Base-by-base conservation (phyloP, 1,139 yeast genomes). In the Meyerozyma elateridarum region DNA sequence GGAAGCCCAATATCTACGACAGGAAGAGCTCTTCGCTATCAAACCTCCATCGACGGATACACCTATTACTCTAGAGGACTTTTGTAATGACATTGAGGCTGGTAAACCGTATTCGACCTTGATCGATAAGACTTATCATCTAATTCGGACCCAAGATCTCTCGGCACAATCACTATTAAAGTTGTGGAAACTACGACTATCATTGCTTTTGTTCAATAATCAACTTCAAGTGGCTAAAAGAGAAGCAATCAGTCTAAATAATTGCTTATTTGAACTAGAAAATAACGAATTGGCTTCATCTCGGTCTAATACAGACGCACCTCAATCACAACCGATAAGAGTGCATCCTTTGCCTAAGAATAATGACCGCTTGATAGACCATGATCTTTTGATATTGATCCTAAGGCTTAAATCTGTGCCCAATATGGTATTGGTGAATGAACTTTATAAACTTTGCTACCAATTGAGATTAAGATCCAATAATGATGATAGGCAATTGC, bases 161-260 rank as follows among this genome's bases (percentile, higher is more conserved):
- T 22, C 32, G 7, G 22, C 30, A 8, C 33, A 32, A 16, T 42
- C 50, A 8, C 20, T 29, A 14, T 45, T 65, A 11, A 46, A 43
- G 31, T 30, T 64, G 14, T 67, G 73, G 73, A 64, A 63, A 34
- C 52, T 62, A n/a, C 44, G 73, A 15, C 47, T 67, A 18, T 42
- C 49, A 6, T 42, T 60, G n/a, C 51, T 52, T 12, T 33, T 64
- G 7, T 64, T 64, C 44, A 50, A 48, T 34, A 49, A 56, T 36
- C 55, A 55, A 25, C 46, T 64, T 15, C 40, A 41, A 1, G 38
- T 39, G 14, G 73, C 73, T 8, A 61, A 58, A 38, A 49, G 51
- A 21, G 73, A 67, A 40, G 70, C 69, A 9, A 51, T 63, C 12
- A 52, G 51, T 31, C 43, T 67, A 33, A 67, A 64, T 39, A 64